Conservation (phyloP, 2,329 filamentous ascomycete species). For the Chalaropsis thielavioides region DNA sequence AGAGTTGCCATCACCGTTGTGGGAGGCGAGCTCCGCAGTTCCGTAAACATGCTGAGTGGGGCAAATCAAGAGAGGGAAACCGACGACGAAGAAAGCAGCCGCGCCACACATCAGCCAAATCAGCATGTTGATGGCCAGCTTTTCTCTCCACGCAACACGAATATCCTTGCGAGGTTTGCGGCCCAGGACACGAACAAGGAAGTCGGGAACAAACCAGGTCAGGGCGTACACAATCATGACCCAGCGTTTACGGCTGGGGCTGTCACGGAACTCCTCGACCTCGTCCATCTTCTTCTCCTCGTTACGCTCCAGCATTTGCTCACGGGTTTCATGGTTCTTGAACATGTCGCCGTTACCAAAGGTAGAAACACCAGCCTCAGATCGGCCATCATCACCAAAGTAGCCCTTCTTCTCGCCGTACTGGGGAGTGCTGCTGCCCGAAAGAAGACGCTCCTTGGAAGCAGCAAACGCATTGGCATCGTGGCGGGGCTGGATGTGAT, state of each 20-base stretch:
- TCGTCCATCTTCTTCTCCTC: slow-evolving; percentile 83
- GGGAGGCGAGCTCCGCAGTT: slow-evolving; percentile 54
- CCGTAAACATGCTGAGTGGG: slow-evolving; percentile 84
- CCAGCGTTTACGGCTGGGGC: slow-evolving; percentile 77
- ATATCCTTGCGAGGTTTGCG: slow-evolving; percentile 87
- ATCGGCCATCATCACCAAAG: slow-evolving; percentile 74
- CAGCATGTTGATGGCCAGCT: slow-evolving; percentile 92
- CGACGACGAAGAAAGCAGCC: slow-evolving; percentile 77
- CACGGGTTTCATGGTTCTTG: slow-evolving; percentile 82
- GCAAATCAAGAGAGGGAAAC: slow-evolving; percentile 78
- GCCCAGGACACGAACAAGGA: slow-evolving; percentile 60
- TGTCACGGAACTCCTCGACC: slow-evolving; percentile 70
- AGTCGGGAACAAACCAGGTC: slow-evolving; percentile 80
- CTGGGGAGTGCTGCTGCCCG: slow-evolving; percentile 38
- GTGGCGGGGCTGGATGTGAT: slow-evolving; percentile 37
- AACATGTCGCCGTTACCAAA: slow-evolving; percentile 95
- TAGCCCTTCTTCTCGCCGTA: slow-evolving; percentile 71
- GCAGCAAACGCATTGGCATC: slow-evolving; percentile 45
- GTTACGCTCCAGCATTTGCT: slow-evolving; percentile 88
- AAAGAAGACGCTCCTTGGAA: slow-evolving; percentile 46
- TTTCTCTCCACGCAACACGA: slow-evolving; percentile 87
- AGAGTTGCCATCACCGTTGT: slow-evolving; percentile 53
- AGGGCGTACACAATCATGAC: slow-evolving; percentile 67
- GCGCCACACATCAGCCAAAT: slow-evolving; percentile 78
- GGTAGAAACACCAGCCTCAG: slow-evolving; percentile 82